These are phyloP conservation scores for Colletotrichum sp. DNA, from an alignment of 2,329 filamentous ascomycete genomes.

Conservation along the genomic window DNA sequence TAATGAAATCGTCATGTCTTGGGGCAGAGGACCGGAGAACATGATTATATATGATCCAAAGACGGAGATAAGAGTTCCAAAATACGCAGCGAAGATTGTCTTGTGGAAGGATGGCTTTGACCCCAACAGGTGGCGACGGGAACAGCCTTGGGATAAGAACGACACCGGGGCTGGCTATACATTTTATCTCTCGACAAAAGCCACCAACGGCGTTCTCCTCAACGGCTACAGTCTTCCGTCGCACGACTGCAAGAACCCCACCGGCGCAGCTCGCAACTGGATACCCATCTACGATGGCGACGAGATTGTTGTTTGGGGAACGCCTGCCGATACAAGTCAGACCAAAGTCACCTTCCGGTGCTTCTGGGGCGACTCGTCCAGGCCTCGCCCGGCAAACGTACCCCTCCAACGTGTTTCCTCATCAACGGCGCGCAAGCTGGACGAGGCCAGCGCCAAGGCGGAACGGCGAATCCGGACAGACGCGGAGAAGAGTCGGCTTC, in stretches of 20 bases:
- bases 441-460: slow-evolving; percentile 50
- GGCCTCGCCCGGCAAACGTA: slow-evolving; percentile 39
- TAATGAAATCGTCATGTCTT: slow-evolving; percentile 72
- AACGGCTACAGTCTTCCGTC: slow-evolving; percentile 73
- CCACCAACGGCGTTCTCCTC: slow-evolving; percentile 75
- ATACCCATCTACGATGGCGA: slow-evolving; percentile 80
- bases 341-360: slow-evolving; percentile 58
- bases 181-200: slow-evolving; percentile 81
- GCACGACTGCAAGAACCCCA: slow-evolving; percentile 57
- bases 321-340: slow-evolving; percentile 38
- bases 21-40: slow-evolving; percentile 75
- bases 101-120: slow-evolving; percentile 76
- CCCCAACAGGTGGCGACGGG: slow-evolving; percentile 53
- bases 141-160: slow-evolving; percentile 44
- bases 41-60: slow-evolving; percentile 69
- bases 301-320: slow-evolving; percentile 73
- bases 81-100: slow-evolving; percentile 79
- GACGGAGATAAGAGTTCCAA: slow-evolving; percentile 76
- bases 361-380: slow-evolving; percentile 61
- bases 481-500: slow-evolving; percentile 43
- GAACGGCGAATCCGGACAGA: slow-evolving; percentile 48
- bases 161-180: slow-evolving; percentile 61
- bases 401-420: slow-evolving; percentile 41
- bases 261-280: slow-evolving; percentile 63
- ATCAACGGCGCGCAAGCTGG: slow-evolving; percentile 48